Base-by-base conservation (phyloP, 2,329 filamentous ascomycete species). In the Calonectria pseudoreteaudii region DNA sequence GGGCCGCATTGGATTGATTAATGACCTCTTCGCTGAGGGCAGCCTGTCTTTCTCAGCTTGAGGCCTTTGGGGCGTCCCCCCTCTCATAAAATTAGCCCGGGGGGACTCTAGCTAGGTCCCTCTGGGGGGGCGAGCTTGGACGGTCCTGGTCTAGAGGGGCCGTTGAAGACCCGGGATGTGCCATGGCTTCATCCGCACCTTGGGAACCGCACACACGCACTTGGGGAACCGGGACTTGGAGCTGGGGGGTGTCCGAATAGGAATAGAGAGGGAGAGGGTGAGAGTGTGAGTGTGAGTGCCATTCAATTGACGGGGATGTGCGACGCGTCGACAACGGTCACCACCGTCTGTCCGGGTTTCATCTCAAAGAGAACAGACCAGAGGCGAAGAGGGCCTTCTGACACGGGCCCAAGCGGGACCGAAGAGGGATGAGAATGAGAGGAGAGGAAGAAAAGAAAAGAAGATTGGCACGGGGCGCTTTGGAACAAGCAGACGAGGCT, bases 261-360 rank as follows among this genome's bases (percentile, higher is more conserved):
- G n/a, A n/a, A n/a, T n/a, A n/a, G n/a, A n/a, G n/a, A 14, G 36
- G 1, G 14, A 18, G 38, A 41, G 38, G 18, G 16, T 7, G 16
- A 41, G 38, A 60, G 56, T 20, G 18, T 18, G 38, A 18, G 38
- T 20, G 41, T 4, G 41, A 14, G 20, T 23, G 49, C 30, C 49
- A 16, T 34, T 62, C n/a, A 34, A 41, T 56, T 30, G 47, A 53
- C 70, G 38, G 38, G 70, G 65, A 72, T 64, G 28, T 68, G 65
- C 65, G 65, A 72, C 65, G 65, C 56, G 70, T 65, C 64, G 65
- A 49, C 56, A 72, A 68, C 65, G 70, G 65, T 56, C 70, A 64
- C 53, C 70, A 72, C 70, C 65, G 70, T 68, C 56, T 26, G 56
- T 53, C 64, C 30, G 53, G 68, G 70, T 72, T 72, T 72, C 70